Evolutionary conservation across 75 land plant species (phyloP), one percentile per base, ranked within the genome.

Genomic region (Selaginella moellendorffii): DNA sequence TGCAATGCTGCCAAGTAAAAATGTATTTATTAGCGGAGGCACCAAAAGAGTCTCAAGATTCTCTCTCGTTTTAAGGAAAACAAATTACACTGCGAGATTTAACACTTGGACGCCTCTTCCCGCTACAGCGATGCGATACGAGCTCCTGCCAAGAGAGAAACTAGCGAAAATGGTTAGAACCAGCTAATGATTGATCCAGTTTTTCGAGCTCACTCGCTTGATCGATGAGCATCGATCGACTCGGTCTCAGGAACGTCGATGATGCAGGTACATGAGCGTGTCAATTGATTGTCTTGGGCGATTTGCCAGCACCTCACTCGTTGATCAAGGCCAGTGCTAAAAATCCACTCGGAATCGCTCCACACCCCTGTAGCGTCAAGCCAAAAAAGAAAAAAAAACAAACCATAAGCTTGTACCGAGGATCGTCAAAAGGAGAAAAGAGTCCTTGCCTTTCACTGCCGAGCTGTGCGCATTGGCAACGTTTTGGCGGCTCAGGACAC

Each of bases 51-150:
- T n/a, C n/a, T n/a, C n/a, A n/a, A n/a, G n/a, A n/a, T n/a, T n/a
- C n/a, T n/a, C n/a, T n/a, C n/a, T n/a, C n/a, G n/a, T n/a, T n/a
- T n/a, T n/a, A n/a, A n/a, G n/a, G n/a, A n/a, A n/a, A n/a, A n/a
- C n/a, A n/a, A n/a, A n/a, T n/a, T n/a, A n/a, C n/a, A n/a, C n/a
- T n/a, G 24, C 24, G 72, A 90, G 83, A 65, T 90, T 75, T 23
- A 87, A 62, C 64, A 85, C 75, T 70, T 92, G 97, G 81, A 92
- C 74, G 23, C 97, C 97, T 70, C 97, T 79, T 60, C 97, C 97
- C 67, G 72, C 96, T 27, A 92, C 81, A 9, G 80, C 97, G 70
- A 92, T 83, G 64, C 81, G 78, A 71, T 92, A 92, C 24, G 63
- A 36, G 36, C 69, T 63, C 29, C 97, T 92, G 83, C 18, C 51